These are phyloP conservation scores for Cytospora mali DNA, from an alignment of 2,329 filamentous ascomycete genomes.

Conservation along the genomic window DNA sequence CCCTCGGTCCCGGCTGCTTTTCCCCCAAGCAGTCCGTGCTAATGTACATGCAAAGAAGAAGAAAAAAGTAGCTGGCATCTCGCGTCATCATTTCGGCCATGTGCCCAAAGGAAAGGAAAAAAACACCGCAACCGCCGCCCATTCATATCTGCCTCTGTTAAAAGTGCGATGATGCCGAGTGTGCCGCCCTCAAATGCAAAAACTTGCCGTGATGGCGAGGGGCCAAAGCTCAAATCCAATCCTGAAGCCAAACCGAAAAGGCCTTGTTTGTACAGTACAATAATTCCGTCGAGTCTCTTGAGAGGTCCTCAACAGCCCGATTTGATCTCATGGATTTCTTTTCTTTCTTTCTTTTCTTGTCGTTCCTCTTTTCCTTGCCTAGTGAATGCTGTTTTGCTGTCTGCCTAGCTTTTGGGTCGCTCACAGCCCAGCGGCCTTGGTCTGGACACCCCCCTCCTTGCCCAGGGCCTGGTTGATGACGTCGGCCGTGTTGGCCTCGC, in stretches of 20 bases:
- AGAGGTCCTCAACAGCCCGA: not conserved
- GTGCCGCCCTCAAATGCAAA: conserved; percentile 2
- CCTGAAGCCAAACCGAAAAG: conserved; percentile 1
- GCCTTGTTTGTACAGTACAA: conserved; percentile 8
- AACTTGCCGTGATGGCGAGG: conserved; percentile 1
- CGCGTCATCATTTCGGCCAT: not conserved
- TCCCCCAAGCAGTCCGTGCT: conserved; percentile 14
- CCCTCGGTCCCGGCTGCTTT: conserved; percentile 8
- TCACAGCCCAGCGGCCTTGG: conserved; percentile 54
- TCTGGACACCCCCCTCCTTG: conserved; percentile 46
- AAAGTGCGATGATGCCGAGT: conserved; percentile 5
- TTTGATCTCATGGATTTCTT: not conserved
- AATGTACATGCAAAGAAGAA: conserved; percentile 14
- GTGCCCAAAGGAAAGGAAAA: too few relatives aligned
- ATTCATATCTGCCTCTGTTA: not conserved
- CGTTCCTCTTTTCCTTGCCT: not conserved
- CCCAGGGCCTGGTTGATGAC: conserved; percentile 55
- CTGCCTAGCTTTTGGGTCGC: too few relatives aligned
- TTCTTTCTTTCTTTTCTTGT: not conserved
- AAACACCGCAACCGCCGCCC: not conserved
- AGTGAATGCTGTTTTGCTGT: not conserved
- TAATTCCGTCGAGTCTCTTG: conserved; percentile 4
- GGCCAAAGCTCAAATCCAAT: not conserved
- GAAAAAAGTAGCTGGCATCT: conserved; percentile 3
- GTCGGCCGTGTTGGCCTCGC: conserved; percentile 48